phyloP scores from a whole-genome alignment of 768 basidiomycete species.

The Cyathus striatus region DNA sequence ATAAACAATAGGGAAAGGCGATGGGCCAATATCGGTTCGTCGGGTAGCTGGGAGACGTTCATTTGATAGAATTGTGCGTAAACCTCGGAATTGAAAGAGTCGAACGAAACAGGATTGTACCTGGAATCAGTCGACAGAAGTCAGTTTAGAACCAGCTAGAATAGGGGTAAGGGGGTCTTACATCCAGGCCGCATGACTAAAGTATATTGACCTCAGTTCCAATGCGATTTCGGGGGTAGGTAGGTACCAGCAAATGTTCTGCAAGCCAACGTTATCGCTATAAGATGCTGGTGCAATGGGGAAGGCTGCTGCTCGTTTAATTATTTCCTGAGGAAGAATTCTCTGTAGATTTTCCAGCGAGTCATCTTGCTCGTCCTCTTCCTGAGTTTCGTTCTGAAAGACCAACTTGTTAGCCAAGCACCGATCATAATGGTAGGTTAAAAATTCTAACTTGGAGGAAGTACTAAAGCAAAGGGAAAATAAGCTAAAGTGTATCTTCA shows the following conservation, averaged over 20 bases:
- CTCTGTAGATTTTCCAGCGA: conserved; percentile 43
- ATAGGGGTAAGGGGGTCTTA: conserved; percentile 25
- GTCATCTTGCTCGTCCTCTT: conserved; percentile 49
- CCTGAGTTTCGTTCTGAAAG: conserved; percentile 56
- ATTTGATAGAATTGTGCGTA: conserved; percentile 53
- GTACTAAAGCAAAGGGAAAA: conserved; percentile 38
- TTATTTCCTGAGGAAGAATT: conserved; percentile 57
- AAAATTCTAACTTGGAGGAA: conserved; percentile 60
- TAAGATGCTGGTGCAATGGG: conserved; percentile 46
- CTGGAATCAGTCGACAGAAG: conserved; percentile 23
- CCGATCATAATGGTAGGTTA: neutral
- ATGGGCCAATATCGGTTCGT: conserved; percentile 52
- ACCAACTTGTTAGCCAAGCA: conserved; percentile 5
- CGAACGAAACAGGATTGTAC: conserved; percentile 63
- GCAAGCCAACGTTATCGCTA: conserved; percentile 43
- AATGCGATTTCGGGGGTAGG: conserved; percentile 56
- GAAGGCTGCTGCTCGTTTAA: conserved; percentile 60
- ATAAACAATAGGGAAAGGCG: conserved; percentile 62
- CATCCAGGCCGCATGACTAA: conserved; percentile 68
- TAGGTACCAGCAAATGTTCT: conserved; percentile 64
- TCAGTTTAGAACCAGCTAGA: conserved; percentile 4
- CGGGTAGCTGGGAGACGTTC: conserved; percentile 33
- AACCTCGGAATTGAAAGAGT: conserved; percentile 57
- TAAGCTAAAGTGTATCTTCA: too few relatives aligned
- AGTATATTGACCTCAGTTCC: conserved; percentile 58